These are phyloP conservation scores for Bertia moriformis DNA, from an alignment of 2,329 filamentous ascomycete species.

Conservation along the genomic window DNA sequence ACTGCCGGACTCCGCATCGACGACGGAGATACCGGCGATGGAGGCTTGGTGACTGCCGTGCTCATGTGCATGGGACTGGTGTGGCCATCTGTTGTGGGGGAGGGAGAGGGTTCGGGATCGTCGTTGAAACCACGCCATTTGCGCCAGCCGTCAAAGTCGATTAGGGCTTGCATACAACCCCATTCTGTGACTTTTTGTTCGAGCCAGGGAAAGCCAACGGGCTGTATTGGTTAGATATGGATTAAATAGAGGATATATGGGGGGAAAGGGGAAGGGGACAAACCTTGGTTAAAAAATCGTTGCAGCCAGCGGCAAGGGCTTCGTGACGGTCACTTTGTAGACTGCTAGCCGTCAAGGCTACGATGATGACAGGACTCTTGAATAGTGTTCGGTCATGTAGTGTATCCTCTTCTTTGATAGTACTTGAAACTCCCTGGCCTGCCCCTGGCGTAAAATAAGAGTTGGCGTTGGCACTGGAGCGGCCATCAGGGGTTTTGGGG, in stretches of 20 bases:
- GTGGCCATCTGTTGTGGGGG: not conserved
- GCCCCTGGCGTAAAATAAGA: no score
- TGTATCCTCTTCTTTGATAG: conserved; percentile 23
- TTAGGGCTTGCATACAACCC: conserved; percentile 62
- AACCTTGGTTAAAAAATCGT: conserved; percentile 59
- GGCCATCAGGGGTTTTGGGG: conserved; percentile 20
- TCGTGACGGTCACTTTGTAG: conserved; percentile 57
- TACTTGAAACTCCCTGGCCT: not conserved
- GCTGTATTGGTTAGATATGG: conserved; percentile 17
- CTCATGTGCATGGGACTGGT: not conserved
- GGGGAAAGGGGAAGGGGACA: conserved; percentile 5
- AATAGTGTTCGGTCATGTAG: conserved; percentile 35
- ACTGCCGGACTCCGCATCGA: no score
- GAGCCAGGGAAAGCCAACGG: conserved; percentile 57
- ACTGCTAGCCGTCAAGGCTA: conserved; percentile 53
- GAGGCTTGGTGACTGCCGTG: no score
- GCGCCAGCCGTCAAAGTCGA: conserved; percentile 59
- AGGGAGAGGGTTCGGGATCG: not conserved
- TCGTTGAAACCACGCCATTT: conserved; percentile 48
- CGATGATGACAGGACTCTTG: conserved; percentile 58
- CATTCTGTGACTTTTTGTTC: conserved; percentile 60
- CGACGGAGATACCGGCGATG: no score
- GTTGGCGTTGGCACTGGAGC: not conserved
- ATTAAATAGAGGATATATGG: not conserved
- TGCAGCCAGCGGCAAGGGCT: conserved; percentile 54